phyloP scores from a whole-genome alignment of 2,329 filamentous ascomycete genomes.

The Cryphonectria radicalis region DNA sequence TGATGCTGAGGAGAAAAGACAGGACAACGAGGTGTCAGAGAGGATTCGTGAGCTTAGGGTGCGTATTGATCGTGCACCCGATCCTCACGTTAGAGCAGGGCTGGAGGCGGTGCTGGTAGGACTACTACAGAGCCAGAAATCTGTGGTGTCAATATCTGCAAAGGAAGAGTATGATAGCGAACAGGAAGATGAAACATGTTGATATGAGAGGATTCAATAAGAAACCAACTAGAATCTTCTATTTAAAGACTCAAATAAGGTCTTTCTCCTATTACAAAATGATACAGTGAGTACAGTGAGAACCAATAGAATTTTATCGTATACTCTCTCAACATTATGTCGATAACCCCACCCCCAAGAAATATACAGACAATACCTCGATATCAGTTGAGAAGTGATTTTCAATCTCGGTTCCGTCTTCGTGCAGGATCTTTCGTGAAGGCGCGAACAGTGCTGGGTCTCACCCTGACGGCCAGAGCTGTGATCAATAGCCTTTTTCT shows the following conservation, averaged over 20 bases:
- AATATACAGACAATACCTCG: no score
- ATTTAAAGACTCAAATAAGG: no score
- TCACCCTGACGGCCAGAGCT: background rate
- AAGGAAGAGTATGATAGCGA: background rate
- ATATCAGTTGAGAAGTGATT: no score
- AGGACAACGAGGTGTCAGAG: background rate
- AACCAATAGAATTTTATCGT: background rate
- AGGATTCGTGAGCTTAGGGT: slow-evolving; percentile 14
- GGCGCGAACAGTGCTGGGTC: background rate
- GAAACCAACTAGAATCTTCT: background rate
- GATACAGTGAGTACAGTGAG: no score
- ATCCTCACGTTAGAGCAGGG: slow-evolving; percentile 11
- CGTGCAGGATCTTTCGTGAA: background rate
- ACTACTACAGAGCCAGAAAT: slow-evolving; percentile 8
- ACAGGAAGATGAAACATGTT: background rate
- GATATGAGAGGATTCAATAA: background rate
- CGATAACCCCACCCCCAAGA: no score
- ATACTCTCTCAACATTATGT: background rate
- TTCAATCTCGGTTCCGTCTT: no score
- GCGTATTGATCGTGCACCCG: slow-evolving; percentile 15
- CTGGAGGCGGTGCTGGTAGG: slow-evolving; percentile 17
- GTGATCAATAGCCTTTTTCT: no score
- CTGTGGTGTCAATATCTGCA: no score
- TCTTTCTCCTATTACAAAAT: no score
- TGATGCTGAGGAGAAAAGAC: slow-evolving; percentile 24